Evolutionary conservation across 2,329 filamentous ascomycete genomes (phyloP), one percentile per base, ranked within the genome.

Genomic region (Hortaea werneckii): DNA sequence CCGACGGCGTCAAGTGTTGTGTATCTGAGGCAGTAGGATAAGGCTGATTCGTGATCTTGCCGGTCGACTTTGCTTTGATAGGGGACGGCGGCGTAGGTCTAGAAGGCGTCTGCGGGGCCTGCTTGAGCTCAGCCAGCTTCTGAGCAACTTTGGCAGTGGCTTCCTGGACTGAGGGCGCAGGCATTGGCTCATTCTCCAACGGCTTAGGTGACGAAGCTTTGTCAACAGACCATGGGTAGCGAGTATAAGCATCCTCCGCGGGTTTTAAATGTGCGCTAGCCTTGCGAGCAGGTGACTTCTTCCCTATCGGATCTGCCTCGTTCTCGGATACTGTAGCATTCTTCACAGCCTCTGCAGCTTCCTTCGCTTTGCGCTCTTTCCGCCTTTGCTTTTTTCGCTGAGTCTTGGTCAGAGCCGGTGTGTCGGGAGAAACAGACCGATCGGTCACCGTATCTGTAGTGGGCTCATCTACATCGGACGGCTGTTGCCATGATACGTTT

Each of bases 361-460:
- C 48, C 29, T 48, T 43, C 10, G 52, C 57, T 37, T 56, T 58
- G 30, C 58, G 50, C 47, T 61, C 60, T 44, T 58, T 63, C 29
- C 57, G 56, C 12, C 58, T 59, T 44, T 56, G 53, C 50, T 65
- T 65, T 56, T 66, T 64, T 6, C 59, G 54, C 50, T 66, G 63
- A 6, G 58, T 60, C 56, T 65, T 65, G 10, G 58, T 64, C 46
- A 64, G 45, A 20, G 53, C 53, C 27, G 42, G 10, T 20, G 47
- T 47, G 6, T 57, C 49, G 8, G 46, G 48, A 5, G 48, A 47
- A n/a, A 43, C 41, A 9, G 54, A 56, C n/a, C 50, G 42, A 42
- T 50, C 52, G 26, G 50, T 52, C 29, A 46, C 39, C n/a, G 50
- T 43, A n/a, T 50, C 50, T 12, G 41, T 38, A 9, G 29, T 40